A percentile compares a stretch with the other conserved stretches of the same genome.
These are phyloP conservation scores for Deinandra increscens DNA, from an alignment of 129 eudicot genomes.

Conservation along the genomic window DNA sequence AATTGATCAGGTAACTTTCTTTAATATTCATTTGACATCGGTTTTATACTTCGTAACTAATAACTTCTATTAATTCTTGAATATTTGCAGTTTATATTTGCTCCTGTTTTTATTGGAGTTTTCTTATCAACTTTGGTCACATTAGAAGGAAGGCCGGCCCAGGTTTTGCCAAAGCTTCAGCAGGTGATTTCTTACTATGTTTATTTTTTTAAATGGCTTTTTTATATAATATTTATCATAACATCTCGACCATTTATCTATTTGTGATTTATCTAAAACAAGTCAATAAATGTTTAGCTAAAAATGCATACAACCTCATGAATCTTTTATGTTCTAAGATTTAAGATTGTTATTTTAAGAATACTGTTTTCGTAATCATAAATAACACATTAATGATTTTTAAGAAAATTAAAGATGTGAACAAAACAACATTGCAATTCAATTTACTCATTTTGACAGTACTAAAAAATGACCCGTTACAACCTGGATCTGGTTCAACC, in stretches of 20 bases:
- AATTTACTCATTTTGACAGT: not conserved
- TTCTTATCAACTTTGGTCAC: constrained; percentile 71
- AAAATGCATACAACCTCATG: not conserved
- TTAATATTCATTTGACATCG: constrained; percentile 2
- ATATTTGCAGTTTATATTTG: constrained; percentile 65
- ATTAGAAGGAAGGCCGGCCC: constrained; percentile 74
- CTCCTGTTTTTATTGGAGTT: constrained; percentile 77
- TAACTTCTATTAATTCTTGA: not conserved
- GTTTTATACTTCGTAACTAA: not conserved
- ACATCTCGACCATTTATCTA: too few relatives aligned
- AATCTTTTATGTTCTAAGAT: not conserved
- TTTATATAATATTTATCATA: too few relatives aligned
- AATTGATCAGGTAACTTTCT: constrained; percentile 72
- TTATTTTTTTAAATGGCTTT: too few relatives aligned
- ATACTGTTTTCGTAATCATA: not conserved
- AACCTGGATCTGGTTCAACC: not conserved
- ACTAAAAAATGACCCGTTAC: not conserved
- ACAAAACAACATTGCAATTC: not conserved
- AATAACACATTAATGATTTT: not conserved
- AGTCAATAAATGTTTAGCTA: not conserved
- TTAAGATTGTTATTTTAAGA: not conserved
- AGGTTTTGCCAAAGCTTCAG: constrained; percentile 80
- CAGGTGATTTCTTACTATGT: constrained; percentile 44
- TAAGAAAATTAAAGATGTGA: not conserved
- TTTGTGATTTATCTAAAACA: too few relatives aligned